Conservation (phyloP, 768 basidiomycete species). For the Lyophyllum semitale region DNA sequence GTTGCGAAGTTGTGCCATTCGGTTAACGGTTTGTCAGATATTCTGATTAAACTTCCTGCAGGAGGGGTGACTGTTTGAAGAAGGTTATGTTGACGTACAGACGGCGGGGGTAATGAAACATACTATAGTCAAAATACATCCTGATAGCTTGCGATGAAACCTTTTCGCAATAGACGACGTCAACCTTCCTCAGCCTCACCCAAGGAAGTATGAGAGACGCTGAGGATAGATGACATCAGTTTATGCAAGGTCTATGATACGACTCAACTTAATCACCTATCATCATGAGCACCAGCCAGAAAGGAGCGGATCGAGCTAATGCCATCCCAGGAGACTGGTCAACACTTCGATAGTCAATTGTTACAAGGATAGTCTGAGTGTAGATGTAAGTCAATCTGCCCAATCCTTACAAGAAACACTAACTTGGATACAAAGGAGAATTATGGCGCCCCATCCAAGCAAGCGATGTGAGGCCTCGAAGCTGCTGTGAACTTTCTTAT, state of each 20-base stretch:
- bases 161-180: constrained; percentile 48
- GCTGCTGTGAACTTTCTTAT: constrained; percentile 37
- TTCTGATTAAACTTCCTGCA: constrained; percentile 47
- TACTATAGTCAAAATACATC: constrained; percentile 61
- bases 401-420: constrained; percentile 5
- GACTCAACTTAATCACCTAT: constrained; percentile 32
- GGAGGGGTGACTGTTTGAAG: constrained; percentile 40
- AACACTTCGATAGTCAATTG: constrained; percentile 49
- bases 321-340: constrained; percentile 41
- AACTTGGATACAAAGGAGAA: constrained; percentile 43
- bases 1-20: constrained; percentile 66
- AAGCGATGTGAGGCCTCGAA: constrained; percentile 49
- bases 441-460: constrained; percentile 43
- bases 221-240: constrained; percentile 13
- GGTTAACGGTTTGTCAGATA: constrained; percentile 48
- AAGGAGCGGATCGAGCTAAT: constrained; percentile 44
- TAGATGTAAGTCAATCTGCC: background rate
- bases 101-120: constrained; percentile 12
- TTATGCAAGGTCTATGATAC: background rate
- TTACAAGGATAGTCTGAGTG: constrained; percentile 48
- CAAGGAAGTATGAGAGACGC: constrained; percentile 61
- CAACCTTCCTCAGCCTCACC: constrained; percentile 57
- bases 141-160: constrained; percentile 60
- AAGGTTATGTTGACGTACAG: background rate
- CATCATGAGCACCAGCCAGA: constrained; percentile 59